Base-by-base conservation (phyloP, 2,329 filamentous ascomycete species). In the Talaromyces sp. region DNA sequence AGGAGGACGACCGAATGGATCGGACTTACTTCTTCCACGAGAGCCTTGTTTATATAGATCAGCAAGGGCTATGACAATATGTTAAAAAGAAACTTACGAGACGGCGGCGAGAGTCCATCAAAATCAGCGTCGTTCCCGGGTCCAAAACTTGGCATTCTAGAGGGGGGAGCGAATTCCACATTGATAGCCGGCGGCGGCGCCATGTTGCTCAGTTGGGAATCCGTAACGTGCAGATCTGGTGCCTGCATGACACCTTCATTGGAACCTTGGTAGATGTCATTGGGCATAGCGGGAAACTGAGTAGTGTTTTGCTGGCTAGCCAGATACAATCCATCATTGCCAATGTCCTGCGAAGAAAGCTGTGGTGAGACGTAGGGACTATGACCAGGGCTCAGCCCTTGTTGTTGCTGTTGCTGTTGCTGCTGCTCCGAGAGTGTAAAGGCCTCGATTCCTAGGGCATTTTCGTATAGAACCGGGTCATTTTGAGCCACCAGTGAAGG, bases 111-210 rank as follows among this genome's bases (percentile, higher is more conserved):
- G 64, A 97, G 78, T 4, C 92, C 92, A 73, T 96, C 91, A 65
- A 88, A 83, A 66, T 91, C 86, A 59, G 73, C 76, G 66, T 87
- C 79, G 32, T 90, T 91, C 22, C 83, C 80, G 30, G 85, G 84
- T 65, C 88, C 89, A 71, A 90, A 89, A 67, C 82, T 86, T 58
- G 81, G 84, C 69, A 85, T 85, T 62, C 84, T 80, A 58, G 89
- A 85, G 9, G 88, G 88, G 27, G 93, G 93, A 17, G 92, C 93
- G 74, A 91, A 92, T 72, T 96, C 91, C 68, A 97, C 95, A 71
- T 95, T 96, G 76, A 97, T 97, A 57, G 93, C 91, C 0, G 93
- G 93, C n/a, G 93, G 93, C n/a, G 93, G 91, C 3, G 89, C 89
- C 88, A 96, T 95, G 67, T 90, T 84, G 56, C 88, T 85, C 53